phyloP scores from a whole-genome alignment of 352 stramenopile species.

The Globisporangium nodosum region DNA sequence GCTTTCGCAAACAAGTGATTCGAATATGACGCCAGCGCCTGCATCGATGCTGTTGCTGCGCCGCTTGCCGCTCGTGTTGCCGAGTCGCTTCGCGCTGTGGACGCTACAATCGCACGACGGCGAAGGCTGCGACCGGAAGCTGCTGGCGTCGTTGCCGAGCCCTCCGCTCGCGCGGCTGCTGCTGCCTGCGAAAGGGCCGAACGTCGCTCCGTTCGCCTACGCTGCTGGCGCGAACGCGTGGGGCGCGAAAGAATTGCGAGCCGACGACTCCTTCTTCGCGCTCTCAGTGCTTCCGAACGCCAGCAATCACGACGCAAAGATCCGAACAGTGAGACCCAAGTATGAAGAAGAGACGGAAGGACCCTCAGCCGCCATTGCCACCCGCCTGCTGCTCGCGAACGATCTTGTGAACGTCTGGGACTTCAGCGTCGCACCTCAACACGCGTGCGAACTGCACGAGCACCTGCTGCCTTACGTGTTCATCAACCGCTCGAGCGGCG shows the following conservation, averaged over 20 bases:
- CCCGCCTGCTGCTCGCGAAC: slow-evolving; percentile 29
- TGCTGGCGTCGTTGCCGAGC: slow-evolving; percentile 12
- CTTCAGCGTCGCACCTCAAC: slow-evolving; percentile 20
- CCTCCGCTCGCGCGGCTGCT: slow-evolving; percentile 24
- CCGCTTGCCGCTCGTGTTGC: slow-evolving; percentile 7
- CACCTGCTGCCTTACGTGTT: slow-evolving; percentile 36
- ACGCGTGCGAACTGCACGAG: slow-evolving; percentile 31
- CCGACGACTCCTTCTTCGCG: slow-evolving; percentile 2
- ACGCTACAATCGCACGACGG: slow-evolving; percentile 19
- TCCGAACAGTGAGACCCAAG: neutral
- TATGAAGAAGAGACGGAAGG: neutral
- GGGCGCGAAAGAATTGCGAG: neutral
- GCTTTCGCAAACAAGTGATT: neutral
- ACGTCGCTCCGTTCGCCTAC: slow-evolving; percentile 1
- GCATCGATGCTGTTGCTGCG: neutral
- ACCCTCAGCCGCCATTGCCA: slow-evolving; percentile 18
- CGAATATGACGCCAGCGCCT: neutral
- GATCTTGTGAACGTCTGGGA: slow-evolving; percentile 33
- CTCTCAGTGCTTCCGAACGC: slow-evolving; percentile 8
- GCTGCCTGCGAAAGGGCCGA: slow-evolving; percentile 14
- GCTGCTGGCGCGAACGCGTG: neutral
- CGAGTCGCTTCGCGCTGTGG: slow-evolving; percentile 33
- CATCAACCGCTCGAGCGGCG: slow-evolving; percentile 28
- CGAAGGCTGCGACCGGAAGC: slow-evolving; percentile 11
- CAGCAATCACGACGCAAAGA: neutral